phyloP scores from a whole-genome alignment of 257 asterid species.

The Nicotiana undulata region DNA sequence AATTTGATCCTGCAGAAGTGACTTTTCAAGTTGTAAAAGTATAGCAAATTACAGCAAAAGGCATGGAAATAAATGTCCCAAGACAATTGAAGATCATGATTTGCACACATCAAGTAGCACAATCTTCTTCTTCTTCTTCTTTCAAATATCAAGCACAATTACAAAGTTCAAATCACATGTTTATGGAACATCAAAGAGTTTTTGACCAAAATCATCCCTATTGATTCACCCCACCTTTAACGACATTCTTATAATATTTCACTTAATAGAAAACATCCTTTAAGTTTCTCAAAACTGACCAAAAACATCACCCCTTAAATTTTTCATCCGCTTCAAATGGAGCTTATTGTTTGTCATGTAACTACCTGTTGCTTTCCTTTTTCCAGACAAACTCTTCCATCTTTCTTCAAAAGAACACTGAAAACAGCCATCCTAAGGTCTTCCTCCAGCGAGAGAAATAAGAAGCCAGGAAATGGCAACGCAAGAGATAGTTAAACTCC shows the following conservation, averaged over 20 bases:
- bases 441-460: not conserved
- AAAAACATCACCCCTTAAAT: not conserved
- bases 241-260: not conserved
- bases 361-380: not conserved
- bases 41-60: not conserved
- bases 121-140: not conserved
- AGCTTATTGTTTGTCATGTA: not conserved
- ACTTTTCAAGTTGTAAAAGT: conserved; percentile 1
- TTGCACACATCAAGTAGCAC: not conserved
- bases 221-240: not conserved
- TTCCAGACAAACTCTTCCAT: not conserved
- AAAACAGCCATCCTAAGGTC: not conserved
- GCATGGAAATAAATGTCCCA: conserved; percentile 4
- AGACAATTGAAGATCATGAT: not conserved
- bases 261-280: not conserved
- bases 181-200: not conserved
- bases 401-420: not conserved
- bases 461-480: not conserved
- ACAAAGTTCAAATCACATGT: not conserved
- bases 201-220: not conserved
- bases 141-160: not conserved
- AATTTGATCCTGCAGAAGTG: conserved; percentile 60
- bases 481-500: conserved; percentile 35
- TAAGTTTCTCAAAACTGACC: not conserved
- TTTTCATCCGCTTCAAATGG: not conserved